Base-by-base conservation (phyloP, 1,284 basidiomycete species). In the Irpex lacteus region DNA sequence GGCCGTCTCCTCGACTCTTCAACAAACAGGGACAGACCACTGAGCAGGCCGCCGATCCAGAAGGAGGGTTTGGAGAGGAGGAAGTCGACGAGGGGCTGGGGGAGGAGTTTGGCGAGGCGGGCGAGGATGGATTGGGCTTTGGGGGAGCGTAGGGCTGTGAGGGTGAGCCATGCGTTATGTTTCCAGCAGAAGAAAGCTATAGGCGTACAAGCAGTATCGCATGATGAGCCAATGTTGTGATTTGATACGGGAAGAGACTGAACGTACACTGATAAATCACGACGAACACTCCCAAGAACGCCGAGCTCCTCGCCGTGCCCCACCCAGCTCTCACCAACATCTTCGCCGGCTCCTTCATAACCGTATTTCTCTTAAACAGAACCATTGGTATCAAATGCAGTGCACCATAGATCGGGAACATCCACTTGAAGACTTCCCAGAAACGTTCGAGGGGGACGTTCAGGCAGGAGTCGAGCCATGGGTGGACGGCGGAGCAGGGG, bases 211-310 rank as follows among this genome's bases (percentile, higher is more conserved):
- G 18, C 3, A 52, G 2, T 18, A 52, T 60, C 52, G 59, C 36
- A 63, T 44, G 26, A 7, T 18, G 21, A 18, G 60, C n/a, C 5
- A 9, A 6, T 6, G 19, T 9, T 34, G 55, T n/a, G n/a, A n/a
- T n/a, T n/a, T n/a, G n/a, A n/a, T n/a, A n/a, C n/a, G n/a, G n/a
- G n/a, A n/a, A n/a, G n/a, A n/a, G n/a, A n/a, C n/a, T n/a, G n/a
- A n/a, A n/a, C 88, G 63, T 66, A 93, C 92, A 74, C 74, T 98
- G 95, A 75, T 91, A 97, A 65, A 95, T 89, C 52, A 90, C 77
- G 50, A 98, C 89, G 69, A 97, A 97, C 4, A 86, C 80, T 2
- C 92, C 93, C 26, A 98, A 78, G 82, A 98, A 99, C 0, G 95
- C 89, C 1, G 92, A 94, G 70, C 94, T 96, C 59, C 96, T 82